These are phyloP conservation scores for Pichia sp. DNA, from an alignment of 1,139 yeast species.

Conservation along the genomic window DNA sequence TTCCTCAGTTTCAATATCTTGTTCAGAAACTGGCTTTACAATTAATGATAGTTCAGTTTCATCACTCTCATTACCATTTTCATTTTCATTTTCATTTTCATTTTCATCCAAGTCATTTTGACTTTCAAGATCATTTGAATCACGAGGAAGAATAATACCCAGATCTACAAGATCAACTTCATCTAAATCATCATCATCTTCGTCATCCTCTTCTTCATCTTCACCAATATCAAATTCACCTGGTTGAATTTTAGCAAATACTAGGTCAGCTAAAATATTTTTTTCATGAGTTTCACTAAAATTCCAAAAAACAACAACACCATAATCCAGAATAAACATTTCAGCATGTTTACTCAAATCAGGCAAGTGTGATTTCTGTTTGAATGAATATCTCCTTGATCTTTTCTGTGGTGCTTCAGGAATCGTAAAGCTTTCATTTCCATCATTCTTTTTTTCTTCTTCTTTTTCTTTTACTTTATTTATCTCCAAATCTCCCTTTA, in stretches of 20 bases:
- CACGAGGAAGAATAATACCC: constrained; percentile 13
- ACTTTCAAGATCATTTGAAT: constrained; percentile 5
- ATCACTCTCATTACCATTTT: constrained; percentile 12
- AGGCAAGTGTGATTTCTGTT: constrained; percentile 25
- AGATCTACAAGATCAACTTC: constrained; percentile 18
- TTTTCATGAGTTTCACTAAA: constrained; percentile 89
- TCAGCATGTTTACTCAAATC: constrained; percentile 79
- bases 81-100: constrained; percentile 1
- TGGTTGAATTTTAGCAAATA: constrained; percentile 55
- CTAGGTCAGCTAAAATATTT: constrained; percentile 84
- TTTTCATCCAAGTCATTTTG: constrained; percentile 21
- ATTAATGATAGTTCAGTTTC: constrained; percentile 38
- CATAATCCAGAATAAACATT: constrained; percentile 82
- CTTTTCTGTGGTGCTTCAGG: neutral
- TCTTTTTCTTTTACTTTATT: neutral
- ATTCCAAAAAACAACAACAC: constrained; percentile 96
- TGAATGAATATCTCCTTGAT: constrained; percentile 12
- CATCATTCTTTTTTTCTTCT: neutral
- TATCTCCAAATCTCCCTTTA: neutral
- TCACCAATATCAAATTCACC: constrained; percentile 27
- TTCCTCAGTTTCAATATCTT: constrained; percentile 91
- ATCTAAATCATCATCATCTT: constrained; percentile 18
- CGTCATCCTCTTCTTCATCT: constrained; percentile 29
- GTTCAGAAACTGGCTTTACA: constrained; percentile 74
- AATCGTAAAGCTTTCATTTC: neutral